A percentile compares a stretch with the other conserved stretches of the same genome.
These are phyloP conservation scores for Calonectria fujianensis DNA, from an alignment of 2,329 filamentous ascomycete species.

Conservation along the genomic window DNA sequence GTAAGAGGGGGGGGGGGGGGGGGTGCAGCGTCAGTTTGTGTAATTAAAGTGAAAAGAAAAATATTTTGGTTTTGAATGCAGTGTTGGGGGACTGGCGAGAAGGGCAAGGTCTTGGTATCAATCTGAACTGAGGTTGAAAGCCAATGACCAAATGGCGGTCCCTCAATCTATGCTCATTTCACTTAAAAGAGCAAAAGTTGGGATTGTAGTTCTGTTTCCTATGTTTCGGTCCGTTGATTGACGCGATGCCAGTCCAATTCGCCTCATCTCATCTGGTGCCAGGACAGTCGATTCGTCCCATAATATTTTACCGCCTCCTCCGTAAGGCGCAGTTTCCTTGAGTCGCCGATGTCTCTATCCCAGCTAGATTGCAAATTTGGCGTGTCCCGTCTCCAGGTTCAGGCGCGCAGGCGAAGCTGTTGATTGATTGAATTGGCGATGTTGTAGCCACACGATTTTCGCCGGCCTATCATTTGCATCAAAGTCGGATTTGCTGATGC, in stretches of 20 bases:
- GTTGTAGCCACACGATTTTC: background rate
- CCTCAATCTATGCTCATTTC: slow-evolving; percentile 43
- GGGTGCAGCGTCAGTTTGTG: slow-evolving; percentile 19
- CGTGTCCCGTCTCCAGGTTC: background rate
- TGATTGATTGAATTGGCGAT: background rate
- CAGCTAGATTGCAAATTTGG: slow-evolving; percentile 13
- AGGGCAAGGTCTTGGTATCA: background rate
- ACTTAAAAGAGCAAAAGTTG: slow-evolving; percentile 45
- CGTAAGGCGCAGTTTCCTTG: background rate
- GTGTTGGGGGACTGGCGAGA: background rate
- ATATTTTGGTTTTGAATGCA: slow-evolving; percentile 1
- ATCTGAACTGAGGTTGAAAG: slow-evolving; percentile 1
- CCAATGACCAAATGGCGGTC: background rate
- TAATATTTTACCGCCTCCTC: background rate
- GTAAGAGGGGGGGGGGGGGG: background rate
- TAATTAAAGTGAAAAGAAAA: background rate
- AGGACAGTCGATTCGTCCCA: background rate
- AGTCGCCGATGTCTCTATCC: background rate
- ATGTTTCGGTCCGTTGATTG: slow-evolving; percentile 23
- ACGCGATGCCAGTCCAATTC: slow-evolving; percentile 20
- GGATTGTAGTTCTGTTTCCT: background rate
- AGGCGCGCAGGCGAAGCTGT: slow-evolving; percentile 1
- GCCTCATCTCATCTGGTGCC: slow-evolving; percentile 26
- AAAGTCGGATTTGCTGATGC: background rate
- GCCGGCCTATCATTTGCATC: background rate